Conservation (phyloP, 192 early-diverging fungal species). For the Paraglomus brasilianum region DNA sequence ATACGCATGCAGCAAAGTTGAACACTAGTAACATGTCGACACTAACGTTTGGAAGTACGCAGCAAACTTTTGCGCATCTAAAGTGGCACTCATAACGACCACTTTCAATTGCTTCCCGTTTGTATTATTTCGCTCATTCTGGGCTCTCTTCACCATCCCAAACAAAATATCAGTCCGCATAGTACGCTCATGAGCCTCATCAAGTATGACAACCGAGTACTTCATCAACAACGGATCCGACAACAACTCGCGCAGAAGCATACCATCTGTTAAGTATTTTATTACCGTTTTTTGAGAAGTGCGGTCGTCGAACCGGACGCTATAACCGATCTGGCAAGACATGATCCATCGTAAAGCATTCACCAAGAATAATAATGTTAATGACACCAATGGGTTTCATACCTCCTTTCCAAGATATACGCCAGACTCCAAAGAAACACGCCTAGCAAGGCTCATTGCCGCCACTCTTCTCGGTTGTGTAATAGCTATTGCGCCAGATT, state of each 20-base stretch:
- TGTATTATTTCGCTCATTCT: conserved; percentile 58
- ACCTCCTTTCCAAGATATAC: conserved; percentile 58
- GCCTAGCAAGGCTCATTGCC: conserved; percentile 75
- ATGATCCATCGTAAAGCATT: background rate
- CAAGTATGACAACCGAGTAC: conserved; percentile 88
- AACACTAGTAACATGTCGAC: background rate
- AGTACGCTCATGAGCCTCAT: conserved; percentile 98
- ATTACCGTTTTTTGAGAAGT: conserved; percentile 76
- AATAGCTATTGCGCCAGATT: conserved; percentile 68
- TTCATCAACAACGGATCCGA: conserved; percentile 70
- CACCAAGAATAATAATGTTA: background rate
- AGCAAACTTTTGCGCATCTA: conserved; percentile 91
- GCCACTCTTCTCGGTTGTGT: conserved; percentile 85
- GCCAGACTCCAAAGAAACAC: conserved; percentile 80
- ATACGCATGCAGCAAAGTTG: background rate
- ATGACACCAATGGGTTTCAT: background rate
- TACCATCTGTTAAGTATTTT: conserved; percentile 96
- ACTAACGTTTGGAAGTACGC: conserved; percentile 81
- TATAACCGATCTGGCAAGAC: conserved; percentile 79
- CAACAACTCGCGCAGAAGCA: conserved; percentile 89
- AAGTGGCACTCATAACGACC: conserved; percentile 96
- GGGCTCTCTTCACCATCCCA: conserved; percentile 91
- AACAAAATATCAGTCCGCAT: conserved; percentile 95
- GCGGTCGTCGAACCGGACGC: conserved; percentile 94
- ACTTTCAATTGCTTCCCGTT: conserved; percentile 72